phyloP scores from a whole-genome alignment of 495 filamentous ascomycete genomes.

The Podospora fimiseda region DNA sequence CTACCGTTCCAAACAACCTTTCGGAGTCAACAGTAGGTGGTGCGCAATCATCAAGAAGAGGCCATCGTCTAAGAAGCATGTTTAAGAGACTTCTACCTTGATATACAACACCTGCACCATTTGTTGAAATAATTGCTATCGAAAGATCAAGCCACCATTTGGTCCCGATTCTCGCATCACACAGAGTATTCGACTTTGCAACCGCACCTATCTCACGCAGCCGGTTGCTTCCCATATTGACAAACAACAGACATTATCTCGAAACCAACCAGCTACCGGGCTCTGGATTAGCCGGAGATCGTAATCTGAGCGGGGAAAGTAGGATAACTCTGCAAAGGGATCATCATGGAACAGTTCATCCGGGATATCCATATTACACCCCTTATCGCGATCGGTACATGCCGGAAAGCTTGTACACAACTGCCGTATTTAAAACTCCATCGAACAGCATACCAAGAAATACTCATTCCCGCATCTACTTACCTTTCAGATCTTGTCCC shows the following conservation, averaged over 20 bases:
- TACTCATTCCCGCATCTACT: neutral
- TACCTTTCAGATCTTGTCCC: neutral
- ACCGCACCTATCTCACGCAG: too few relatives aligned
- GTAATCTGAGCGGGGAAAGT: neutral
- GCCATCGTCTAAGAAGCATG: too few relatives aligned
- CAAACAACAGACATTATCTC: neutral
- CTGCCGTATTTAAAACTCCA: neutral
- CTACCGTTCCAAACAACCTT: too few relatives aligned
- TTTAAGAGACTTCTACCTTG: too few relatives aligned
- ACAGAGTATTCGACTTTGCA: too few relatives aligned
- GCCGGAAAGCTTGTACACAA: neutral
- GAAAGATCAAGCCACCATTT: too few relatives aligned
- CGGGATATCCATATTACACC: neutral
- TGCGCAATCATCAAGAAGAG: too few relatives aligned
- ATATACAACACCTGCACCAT: too few relatives aligned
- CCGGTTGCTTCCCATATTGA: too few relatives aligned
- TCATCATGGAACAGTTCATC: neutral
- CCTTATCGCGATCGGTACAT: neutral
- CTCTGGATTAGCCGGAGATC: neutral
- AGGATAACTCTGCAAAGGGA: neutral
- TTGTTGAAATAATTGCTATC: too few relatives aligned
- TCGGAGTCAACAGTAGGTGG: too few relatives aligned
- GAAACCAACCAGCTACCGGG: neutral
- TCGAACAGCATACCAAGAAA: neutral
- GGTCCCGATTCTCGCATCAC: too few relatives aligned